Conservation (phyloP, 768 basidiomycete species). For the Amanita inopinata region DNA sequence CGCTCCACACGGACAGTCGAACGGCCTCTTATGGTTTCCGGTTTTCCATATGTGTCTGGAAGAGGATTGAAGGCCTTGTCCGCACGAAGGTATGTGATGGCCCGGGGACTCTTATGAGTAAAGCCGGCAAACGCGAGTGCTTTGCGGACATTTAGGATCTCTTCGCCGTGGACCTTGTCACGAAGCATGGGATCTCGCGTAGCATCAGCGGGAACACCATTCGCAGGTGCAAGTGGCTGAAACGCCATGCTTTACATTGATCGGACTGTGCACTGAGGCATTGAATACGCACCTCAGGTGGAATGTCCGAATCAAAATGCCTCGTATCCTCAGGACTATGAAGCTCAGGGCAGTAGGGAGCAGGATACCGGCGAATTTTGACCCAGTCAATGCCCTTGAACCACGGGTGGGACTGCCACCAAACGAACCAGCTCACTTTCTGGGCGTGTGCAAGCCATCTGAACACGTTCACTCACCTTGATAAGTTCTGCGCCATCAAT, state of each 20-base stretch:
- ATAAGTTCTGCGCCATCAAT: conserved; percentile 85
- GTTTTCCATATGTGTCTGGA: conserved; percentile 39
- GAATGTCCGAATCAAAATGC: conserved; percentile 94
- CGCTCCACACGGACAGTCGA: conserved; percentile 51
- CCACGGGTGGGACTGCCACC: conserved; percentile 75
- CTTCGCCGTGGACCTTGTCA: conserved; percentile 75
- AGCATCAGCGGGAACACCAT: conserved; percentile 73
- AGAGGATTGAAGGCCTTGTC: conserved; percentile 61
- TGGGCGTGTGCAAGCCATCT: conserved; percentile 11
- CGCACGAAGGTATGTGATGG: conserved; percentile 64
- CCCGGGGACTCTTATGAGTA: conserved; percentile 82
- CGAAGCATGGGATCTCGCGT: conserved; percentile 86
- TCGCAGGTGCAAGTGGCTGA: conserved; percentile 85
- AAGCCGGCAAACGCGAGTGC: conserved; percentile 85
- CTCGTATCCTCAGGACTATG: conserved; percentile 76
- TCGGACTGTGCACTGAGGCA: conserved; percentile 12
- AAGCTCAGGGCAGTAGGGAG: conserved; percentile 88
- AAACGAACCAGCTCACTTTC: conserved; percentile 11
- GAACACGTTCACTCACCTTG: too few species aligned
- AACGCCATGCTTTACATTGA: conserved; percentile 23
- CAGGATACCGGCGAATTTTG: conserved; percentile 72
- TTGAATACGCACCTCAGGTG: conserved; percentile 60
- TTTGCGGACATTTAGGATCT: conserved; percentile 86
- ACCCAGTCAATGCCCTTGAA: conserved; percentile 88
- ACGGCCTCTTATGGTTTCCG: conserved; percentile 51